Conservation (phyloP, 192 early-diverging fungal species). For the Linnemannia schmuckeri region DNA sequence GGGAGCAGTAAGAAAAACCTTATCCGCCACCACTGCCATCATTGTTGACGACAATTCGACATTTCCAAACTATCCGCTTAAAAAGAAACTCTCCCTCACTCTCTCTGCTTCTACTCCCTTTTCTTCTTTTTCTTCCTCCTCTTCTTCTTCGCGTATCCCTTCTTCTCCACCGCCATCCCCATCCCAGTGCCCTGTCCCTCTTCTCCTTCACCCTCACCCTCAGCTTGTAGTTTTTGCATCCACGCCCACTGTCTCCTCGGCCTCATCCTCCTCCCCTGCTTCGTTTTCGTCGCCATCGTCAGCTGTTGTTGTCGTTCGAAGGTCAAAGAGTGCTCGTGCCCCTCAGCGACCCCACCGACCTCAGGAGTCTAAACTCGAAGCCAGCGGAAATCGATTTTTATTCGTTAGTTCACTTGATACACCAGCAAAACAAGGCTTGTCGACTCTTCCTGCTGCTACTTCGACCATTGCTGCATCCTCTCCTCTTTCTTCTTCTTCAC, state of each 20-base stretch:
- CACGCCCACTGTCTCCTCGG: not conserved
- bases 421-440: not conserved
- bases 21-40: not conserved
- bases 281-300: not conserved
- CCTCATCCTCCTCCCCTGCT: not conserved
- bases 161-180: not conserved
- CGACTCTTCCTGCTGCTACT: not conserved
- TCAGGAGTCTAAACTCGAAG: slow-evolving; percentile 15
- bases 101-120: not conserved
- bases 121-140: not conserved
- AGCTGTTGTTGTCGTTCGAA: not conserved
- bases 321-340: slow-evolving; percentile 4
- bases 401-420: not conserved
- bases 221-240: not conserved
- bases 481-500: not conserved
- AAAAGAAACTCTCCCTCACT: not conserved
- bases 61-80: not conserved
- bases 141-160: not conserved
- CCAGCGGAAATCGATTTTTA: slow-evolving; percentile 10
- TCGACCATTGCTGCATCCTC: not conserved
- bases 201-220: not conserved
- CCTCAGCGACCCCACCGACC: not conserved
- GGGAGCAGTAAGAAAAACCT: not conserved
- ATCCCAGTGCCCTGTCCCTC: not conserved
- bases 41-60: not conserved